Evolutionary conservation across 1,284 basidiomycete species (phyloP).

Genomic region (Cutaneotrichosporon cavernicola): DNA sequence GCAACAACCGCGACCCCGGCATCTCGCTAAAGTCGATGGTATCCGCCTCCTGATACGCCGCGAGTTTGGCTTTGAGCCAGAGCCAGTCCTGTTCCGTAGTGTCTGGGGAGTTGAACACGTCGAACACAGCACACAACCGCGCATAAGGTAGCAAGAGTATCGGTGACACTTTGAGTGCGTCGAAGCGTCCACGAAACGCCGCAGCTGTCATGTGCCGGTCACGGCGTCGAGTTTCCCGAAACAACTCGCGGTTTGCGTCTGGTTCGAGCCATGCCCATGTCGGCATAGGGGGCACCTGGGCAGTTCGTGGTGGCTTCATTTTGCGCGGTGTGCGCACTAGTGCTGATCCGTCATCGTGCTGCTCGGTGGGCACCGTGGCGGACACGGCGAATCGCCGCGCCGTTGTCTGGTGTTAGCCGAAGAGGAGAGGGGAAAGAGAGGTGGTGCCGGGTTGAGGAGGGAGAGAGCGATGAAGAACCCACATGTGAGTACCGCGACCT

Average conservation of each 20-base stretch:
- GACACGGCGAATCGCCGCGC: conserved; percentile 20
- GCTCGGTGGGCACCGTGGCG: conserved; percentile 11
- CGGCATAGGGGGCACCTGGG: conserved; percentile 1
- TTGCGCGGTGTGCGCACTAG: conserved; percentile 13
- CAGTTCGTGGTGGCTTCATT: background rate
- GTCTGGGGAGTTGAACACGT: background rate
- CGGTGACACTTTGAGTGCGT: background rate
- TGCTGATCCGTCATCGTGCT: background rate
- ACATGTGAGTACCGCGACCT: conserved; percentile 3
- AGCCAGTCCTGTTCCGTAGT: conserved; percentile 15
- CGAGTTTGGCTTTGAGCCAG: conserved; percentile 17
- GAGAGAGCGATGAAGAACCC: background rate
- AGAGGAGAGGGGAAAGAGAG: background rate
- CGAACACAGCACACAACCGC: conserved; percentile 9
- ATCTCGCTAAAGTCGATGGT: conserved; percentile 14
- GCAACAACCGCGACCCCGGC: conserved; percentile 5
- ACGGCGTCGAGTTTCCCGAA: background rate
- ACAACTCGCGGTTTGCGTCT: conserved; percentile 2
- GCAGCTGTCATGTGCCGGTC: background rate
- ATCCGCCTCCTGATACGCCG: background rate
- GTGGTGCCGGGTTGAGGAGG: background rate
- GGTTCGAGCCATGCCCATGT: conserved; percentile 8
- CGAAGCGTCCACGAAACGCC: conserved; percentile 7
- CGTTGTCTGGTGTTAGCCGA: background rate
- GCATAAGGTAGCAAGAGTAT: conserved; percentile 5